These are phyloP conservation scores for Kwoniella pini DNA, from an alignment of 768 basidiomycete genomes.

Conservation along the genomic window DNA sequence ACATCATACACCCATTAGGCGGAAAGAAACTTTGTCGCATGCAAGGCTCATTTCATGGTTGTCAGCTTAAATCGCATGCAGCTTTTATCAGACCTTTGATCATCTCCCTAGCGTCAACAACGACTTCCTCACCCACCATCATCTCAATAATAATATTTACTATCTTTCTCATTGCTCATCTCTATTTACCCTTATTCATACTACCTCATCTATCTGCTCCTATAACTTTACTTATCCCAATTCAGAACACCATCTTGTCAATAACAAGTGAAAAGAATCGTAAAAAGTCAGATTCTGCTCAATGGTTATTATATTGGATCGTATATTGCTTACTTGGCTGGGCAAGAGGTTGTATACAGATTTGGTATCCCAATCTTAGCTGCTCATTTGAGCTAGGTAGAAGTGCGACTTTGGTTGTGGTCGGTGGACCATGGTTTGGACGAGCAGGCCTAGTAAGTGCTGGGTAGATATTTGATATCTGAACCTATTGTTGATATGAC, in stretches of 20 bases:
- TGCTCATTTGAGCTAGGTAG: constrained; percentile 28
- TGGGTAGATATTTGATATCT: too few relatives aligned
- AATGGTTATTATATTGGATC: constrained; percentile 42
- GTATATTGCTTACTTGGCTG: constrained; percentile 18
- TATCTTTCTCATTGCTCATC: constrained; percentile 61
- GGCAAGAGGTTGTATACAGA: constrained; percentile 22
- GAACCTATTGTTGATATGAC: neutral
- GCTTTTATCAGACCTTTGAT: constrained; percentile 25
- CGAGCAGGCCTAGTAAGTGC: constrained; percentile 31
- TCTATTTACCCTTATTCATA: constrained; percentile 25
- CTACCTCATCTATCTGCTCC: constrained; percentile 33
- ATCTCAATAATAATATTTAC: constrained; percentile 76
- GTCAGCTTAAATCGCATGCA: constrained; percentile 27
- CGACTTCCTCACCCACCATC: constrained; percentile 7
- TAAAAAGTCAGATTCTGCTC: constrained; percentile 19
- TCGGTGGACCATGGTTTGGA: constrained; percentile 45
- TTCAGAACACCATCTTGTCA: constrained; percentile 28
- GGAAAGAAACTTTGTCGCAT: too few relatives aligned
- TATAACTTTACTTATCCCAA: constrained; percentile 34
- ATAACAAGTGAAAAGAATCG: constrained; percentile 6
- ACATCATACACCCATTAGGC: too few relatives aligned
- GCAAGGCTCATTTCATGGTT: neutral
- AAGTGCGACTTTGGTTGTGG: constrained; percentile 21
- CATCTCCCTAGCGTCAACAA: constrained; percentile 6
- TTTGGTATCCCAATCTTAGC: constrained; percentile 33